Evolutionary conservation across 768 basidiomycete species (phyloP), one percentile per base, ranked within the genome.

Genomic region (Ramaria sp.): DNA sequence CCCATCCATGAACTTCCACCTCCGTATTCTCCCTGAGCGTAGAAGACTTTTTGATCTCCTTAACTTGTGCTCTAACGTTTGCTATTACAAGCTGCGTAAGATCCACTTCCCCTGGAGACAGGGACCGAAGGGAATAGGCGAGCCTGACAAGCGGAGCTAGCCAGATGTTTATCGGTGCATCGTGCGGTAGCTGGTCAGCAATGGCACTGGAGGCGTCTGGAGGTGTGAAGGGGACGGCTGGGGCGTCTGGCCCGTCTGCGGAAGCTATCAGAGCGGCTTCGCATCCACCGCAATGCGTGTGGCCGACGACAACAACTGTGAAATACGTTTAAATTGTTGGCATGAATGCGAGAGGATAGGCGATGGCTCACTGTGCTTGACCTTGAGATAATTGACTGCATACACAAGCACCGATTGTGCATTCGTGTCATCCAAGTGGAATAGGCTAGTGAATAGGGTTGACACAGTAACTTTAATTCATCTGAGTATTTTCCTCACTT

Each of bases 81-180:
- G 77, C 82, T 60, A 76, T 75, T 20, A 81, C 73, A 25, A 58
- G 18, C 24, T 22, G 58, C 37, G 39, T 38, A 9, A 61, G 32
- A 0, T 75, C 76, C 28, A 73, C 66, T 16, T 41, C 42, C 25
- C 45, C 43, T 0, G 51, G 57, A 38, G 66, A 59, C 5, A 72
- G 63, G 25, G 82, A 66, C 37, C n/a, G n/a, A n/a, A 83, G 73
- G 0, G 70, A 68, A 8, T 64, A 68, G 60, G 76, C 75, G 58
- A 82, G 72, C 32, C 67, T 62, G 50, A 78, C 78, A 61, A 92
- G 74, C 0, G 88, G 85, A 25, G 74, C 70, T 44, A 92, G 71
- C 86, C 88, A 93, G 49, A 78, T 77, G 25, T 74, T 74, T 59
- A 93, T 75, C 8, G 82, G 73, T 0, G 74, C 70, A 41, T 71